Base-by-base conservation (phyloP, 805 yeast genomes). In the Lipomyces mesembrius region DNA sequence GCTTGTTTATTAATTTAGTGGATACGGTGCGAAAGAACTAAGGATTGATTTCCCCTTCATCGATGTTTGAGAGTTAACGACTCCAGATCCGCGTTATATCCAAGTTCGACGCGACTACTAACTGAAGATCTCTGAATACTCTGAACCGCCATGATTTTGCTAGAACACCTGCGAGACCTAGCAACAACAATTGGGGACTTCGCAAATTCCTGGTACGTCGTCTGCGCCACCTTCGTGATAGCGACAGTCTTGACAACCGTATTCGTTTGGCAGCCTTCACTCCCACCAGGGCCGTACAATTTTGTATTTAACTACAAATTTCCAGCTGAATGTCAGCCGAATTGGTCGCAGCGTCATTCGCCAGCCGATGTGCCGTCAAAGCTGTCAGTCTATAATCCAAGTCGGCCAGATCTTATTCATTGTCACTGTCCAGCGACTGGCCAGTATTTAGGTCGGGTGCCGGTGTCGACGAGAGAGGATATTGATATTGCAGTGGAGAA, bases 341-440 rank as follows among this genome's bases (percentile, higher is more conserved):
- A 59, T 3, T 66, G 69, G 69, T 57, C 56, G 20, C 54, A 37
- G n/a, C 25, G 34, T 20, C 5, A 27, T 7, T 22, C 39, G 7
- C 37, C 22, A 4, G n/a, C 61, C 14, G 55, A 9, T 35, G 22
- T 60, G 14, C 32, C 57, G 6, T 34, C 34, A 20, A 58, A 49
- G n/a, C 60, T 63, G 25, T n/a, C 55, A 32, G 55, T 39, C 34
- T 17, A 35, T 46, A 56, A 29, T n/a, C 54, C 61, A 32, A 25
- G 3, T 6, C 37, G 25, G 20, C 71, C 70, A 2, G 65, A 80
- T 25, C 81, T 78, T 70, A 90, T 94, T 68, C 93, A 91, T 75
- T 86, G 93, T 68, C 89, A 91, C 77, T 94, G 99, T 79, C 99
- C 99, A 2, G 97, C 98, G 0, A 95, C 98, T 0, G 96, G 97